Evolutionary conservation across 1,139 yeast species (phyloP), one percentile per base, ranked within the genome.

Genomic region (Debaryomyces psychrophilus): DNA sequence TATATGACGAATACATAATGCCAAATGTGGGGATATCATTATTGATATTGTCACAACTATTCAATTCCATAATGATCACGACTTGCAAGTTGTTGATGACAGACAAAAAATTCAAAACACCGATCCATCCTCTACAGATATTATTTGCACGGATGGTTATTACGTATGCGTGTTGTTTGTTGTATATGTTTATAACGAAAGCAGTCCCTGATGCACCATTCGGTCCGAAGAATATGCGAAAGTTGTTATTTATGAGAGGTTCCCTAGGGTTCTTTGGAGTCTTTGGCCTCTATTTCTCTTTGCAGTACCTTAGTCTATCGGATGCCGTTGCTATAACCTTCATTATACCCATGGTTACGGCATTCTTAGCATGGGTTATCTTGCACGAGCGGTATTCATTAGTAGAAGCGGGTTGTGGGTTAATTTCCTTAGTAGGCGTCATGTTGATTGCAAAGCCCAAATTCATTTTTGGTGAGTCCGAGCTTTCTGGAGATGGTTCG

Each of bases 281-380:
- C 2, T 85, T 85, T 61, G 85, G 90, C 2, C 67, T 85, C 59
- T 90, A 89, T 62, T 88, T 76, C 61, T 82, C 96, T 2, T 70
- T 90, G 51, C 77, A 83, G 65, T 88, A 87, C 61, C 72, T 90
- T 41, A 81, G 89, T 46, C 76, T 88, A n/a, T 82, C 90, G 41
- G 80, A 75, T 56, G 90, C 95, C 0, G 85, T 88, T 1, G 86
- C 89, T 12, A 83, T 90, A 46, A 83, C 95, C 0, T 90, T 90
- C 56, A 67, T 90, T 54, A 75, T 84, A 0, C 97, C 97, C 0
- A 77, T 88, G 51, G 77, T 86, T 20, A 87, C 96, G 0, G 89
- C 90, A 0, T 68, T 89, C 31, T 65, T 86, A 47, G 96, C 97
- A 0, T 84, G 84, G 77, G 56, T 81, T 2, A 61, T 86, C 8